Evolutionary conservation across 176 grass and related monocot species (phyloP).

Genomic region (Hyparrhenia diplandra): DNA sequence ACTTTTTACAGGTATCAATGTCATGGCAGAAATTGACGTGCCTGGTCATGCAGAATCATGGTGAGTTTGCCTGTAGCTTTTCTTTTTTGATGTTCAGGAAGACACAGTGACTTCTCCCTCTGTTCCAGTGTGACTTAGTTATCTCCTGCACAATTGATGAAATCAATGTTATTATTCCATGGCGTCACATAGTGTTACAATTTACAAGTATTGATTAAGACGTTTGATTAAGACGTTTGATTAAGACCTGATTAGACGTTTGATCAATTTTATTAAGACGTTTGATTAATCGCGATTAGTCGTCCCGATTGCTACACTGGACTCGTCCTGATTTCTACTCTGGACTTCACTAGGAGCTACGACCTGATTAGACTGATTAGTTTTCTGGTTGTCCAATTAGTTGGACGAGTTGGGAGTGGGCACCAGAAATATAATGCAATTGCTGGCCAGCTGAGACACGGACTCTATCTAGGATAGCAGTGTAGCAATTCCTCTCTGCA

Average conservation of each 20-base stretch:
- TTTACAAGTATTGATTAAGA: neutral
- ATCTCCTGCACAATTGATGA: neutral
- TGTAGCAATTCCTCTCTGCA: too few species aligned
- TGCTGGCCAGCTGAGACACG: too few species aligned
- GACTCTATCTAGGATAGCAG: too few species aligned
- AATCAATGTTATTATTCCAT: neutral
- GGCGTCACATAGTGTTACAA: neutral
- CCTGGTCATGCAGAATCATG: constrained; percentile 92
- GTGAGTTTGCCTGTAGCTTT: constrained; percentile 40
- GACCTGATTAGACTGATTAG: neutral
- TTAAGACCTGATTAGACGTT: too few species aligned
- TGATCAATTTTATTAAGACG: neutral
- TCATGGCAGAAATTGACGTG: constrained; percentile 92
- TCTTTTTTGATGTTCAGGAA: neutral
- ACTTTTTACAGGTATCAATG: constrained; percentile 65
- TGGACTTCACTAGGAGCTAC: neutral
- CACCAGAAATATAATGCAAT: too few species aligned
- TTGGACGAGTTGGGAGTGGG: too few species aligned
- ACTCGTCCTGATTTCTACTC: too few species aligned
- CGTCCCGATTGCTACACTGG: too few species aligned
- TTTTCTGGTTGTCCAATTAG: too few species aligned
- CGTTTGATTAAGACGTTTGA: too few species aligned
- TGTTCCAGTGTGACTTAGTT: neutral
- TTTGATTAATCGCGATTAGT: too few species aligned
- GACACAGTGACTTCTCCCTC: neutral